Base-by-base conservation (phyloP, 768 basidiomycete species). In the Serpula lacrymans region DNA sequence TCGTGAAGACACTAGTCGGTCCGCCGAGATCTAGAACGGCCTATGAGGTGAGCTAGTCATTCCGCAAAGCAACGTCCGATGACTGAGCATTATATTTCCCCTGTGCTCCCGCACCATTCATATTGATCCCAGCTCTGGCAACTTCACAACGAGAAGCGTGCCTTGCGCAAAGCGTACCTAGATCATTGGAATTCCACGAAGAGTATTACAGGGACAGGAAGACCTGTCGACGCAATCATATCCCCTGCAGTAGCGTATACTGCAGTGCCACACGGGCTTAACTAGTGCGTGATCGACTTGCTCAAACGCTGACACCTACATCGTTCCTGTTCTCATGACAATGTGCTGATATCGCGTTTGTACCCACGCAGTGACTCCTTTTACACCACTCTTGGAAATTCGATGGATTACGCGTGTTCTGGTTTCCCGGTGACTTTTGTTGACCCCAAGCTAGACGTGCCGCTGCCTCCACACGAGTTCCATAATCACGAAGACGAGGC, bases 221-320 rank as follows among this genome's bases (percentile, higher is more conserved):
- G 76, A 23, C 74, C 76, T 0, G 64, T 78, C 4, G 77, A 79
- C 46, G 74, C 70, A 2, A 67, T 79, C 52, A 71, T 79, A 39
- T 64, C 62, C 7, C 71, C 77, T 12, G 67, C 57, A 0, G 67
- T 64, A 3, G 63, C 70, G 5, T 70, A 65, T 48, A 51, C 68
- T 3, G 68, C 75, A 1, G 60, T 63, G 29, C 75, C 69, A 6
- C 74, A 75, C 39, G 72, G 71, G 2, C 54, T 62, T 33, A 64
- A 69, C 42, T 59, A 49, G 72, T 69, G 34, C 45, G 66, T 56
- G 7, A 22, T n/a, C 42, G 18, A n/a, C 16, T 42, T 12, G 7
- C 5, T 14, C 33, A n/a, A 4, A 31, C 23, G 21, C 31, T 21
- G 21, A 33, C 34, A 28, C 41, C n/a, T n/a, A n/a, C n/a, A n/a